A percentile compares a stretch with the other conserved stretches of the same genome.
These are phyloP conservation scores for Fusarium keratoplasticum DNA, from an alignment of 2,329 filamentous ascomycete genomes.

Conservation along the genomic window DNA sequence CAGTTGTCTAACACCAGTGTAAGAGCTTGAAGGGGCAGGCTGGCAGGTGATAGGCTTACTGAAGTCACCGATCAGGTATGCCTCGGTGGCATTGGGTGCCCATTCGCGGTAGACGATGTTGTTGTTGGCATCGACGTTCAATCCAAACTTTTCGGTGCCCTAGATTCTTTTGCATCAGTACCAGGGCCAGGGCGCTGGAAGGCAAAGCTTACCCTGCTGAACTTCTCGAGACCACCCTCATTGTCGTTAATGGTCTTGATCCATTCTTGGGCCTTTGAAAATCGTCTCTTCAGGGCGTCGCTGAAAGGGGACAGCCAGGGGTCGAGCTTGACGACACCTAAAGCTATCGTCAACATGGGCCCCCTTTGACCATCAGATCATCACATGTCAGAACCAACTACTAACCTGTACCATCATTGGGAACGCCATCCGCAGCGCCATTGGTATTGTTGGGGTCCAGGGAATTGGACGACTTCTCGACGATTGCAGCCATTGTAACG, in stretches of 20 bases:
- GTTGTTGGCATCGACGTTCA: constrained; percentile 83
- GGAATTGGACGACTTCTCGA: constrained; percentile 58
- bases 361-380: constrained; percentile 34
- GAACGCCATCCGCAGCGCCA: constrained; percentile 61
- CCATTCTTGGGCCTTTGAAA: constrained; percentile 85
- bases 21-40: constrained; percentile 30
- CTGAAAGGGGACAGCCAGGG: constrained; percentile 90
- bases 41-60: constrained; percentile 66
- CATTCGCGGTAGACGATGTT: constrained; percentile 95
- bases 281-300: constrained; percentile 80
- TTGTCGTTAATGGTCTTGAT: constrained; percentile 83
- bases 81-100: constrained; percentile 89
- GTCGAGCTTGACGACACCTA: constrained; percentile 88
- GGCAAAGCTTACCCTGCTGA: constrained; percentile 75
- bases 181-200: not conserved
- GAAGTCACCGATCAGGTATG: constrained; percentile 93
- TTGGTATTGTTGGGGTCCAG: constrained; percentile 51
- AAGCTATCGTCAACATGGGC: constrained; percentile 31
- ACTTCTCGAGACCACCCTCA: constrained; percentile 92
- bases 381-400: constrained; percentile 31
- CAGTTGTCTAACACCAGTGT: constrained; percentile 75
- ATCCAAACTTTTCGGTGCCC: constrained; percentile 88
- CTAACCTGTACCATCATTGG: constrained; percentile 79
- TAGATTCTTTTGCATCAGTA: constrained; percentile 50
- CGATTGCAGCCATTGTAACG: constrained; percentile 48